Conservation (phyloP, 2,329 filamentous ascomycete genomes). For the Mollisiaceae sp. region DNA sequence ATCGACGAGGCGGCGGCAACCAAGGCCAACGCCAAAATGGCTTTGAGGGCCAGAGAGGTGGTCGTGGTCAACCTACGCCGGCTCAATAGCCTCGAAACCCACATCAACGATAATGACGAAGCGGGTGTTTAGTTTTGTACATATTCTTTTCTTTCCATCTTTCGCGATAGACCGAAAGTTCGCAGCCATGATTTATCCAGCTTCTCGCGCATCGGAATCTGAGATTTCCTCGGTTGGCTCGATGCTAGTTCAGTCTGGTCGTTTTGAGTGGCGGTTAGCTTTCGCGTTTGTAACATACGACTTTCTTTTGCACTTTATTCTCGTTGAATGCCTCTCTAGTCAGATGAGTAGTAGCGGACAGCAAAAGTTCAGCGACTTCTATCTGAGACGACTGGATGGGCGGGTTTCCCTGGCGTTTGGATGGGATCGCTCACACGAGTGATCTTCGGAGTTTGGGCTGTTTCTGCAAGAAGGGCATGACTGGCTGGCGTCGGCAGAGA, state of each 20-base stretch:
- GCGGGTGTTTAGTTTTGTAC: conserved; percentile 40
- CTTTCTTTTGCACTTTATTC: conserved; percentile 37
- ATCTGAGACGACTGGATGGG: conserved; percentile 41
- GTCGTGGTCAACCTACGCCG: conserved; percentile 39
- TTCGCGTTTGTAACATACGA: conserved; percentile 44
- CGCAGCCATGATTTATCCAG: conserved; percentile 30
- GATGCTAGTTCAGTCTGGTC: conserved; percentile 27
- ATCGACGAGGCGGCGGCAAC: conserved; percentile 37
- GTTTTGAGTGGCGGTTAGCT: conserved; percentile 29
- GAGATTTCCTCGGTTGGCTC: conserved; percentile 23
- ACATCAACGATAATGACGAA: conserved; percentile 23
- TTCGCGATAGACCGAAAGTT: conserved; percentile 40
- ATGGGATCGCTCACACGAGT: conserved; percentile 35
- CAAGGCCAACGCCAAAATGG: conserved; percentile 41
- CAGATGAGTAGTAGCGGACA: conserved; percentile 38
- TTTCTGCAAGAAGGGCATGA: conserved; percentile 38
- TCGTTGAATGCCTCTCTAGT: conserved; percentile 35
- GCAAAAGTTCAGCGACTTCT: conserved; percentile 42
- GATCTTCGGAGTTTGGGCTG: conserved; percentile 36
- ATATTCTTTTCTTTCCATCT: conserved; percentile 40
- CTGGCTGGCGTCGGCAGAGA: conserved; percentile 39
- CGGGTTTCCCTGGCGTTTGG: conserved; percentile 38
- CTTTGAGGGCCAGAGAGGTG: conserved; percentile 40
- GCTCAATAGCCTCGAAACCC: conserved; percentile 36
- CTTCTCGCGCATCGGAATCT: conserved; percentile 31